Conservation (phyloP, 768 basidiomycete species). For the Rubroboletus satanas region DNA sequence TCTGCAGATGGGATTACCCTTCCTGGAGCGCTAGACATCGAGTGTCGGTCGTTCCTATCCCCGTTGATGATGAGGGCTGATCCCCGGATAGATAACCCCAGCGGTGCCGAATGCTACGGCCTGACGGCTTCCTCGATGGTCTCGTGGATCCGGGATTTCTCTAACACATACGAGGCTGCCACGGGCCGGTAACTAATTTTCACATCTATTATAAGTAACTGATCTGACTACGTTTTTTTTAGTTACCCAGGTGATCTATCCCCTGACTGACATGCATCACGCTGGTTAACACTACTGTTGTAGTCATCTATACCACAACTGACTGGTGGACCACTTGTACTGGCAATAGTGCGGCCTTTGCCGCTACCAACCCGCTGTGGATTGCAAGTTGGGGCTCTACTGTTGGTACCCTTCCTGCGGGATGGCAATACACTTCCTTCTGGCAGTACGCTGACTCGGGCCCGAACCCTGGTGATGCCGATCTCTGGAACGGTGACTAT, state of each 20-base stretch:
- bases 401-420: slow-evolving; percentile 54
- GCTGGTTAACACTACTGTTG: not conserved
- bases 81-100: slow-evolving; percentile 43
- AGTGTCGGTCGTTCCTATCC: slow-evolving; percentile 38
- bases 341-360: slow-evolving; percentile 52
- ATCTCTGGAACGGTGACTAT: slow-evolving; percentile 52
- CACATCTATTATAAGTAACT: not conserved
- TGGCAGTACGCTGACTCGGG: slow-evolving; percentile 60
- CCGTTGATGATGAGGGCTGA: not conserved
- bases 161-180: slow-evolving; percentile 48
- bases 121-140: slow-evolving; percentile 53
- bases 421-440: slow-evolving; percentile 54
- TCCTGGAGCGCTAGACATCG: slow-evolving; percentile 61
- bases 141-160: slow-evolving; percentile 61
- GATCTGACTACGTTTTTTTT: not conserved
- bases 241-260: slow-evolving; percentile 39
- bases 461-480: slow-evolving; percentile 54
- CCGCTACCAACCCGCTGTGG: slow-evolving; percentile 53
- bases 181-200: slow-evolving; percentile 41
- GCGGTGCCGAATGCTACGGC: slow-evolving; percentile 52
- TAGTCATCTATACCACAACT: slow-evolving; percentile 61
- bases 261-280: slow-evolving; percentile 1
- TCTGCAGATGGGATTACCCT: slow-evolving; percentile 54
- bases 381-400: slow-evolving; percentile 50
- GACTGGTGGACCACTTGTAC: slow-evolving; percentile 70